Evolutionary conservation across 495 filamentous ascomycete species (phyloP), one percentile per base, ranked within the genome.

Genomic region (Mytilinidion resinicola): DNA sequence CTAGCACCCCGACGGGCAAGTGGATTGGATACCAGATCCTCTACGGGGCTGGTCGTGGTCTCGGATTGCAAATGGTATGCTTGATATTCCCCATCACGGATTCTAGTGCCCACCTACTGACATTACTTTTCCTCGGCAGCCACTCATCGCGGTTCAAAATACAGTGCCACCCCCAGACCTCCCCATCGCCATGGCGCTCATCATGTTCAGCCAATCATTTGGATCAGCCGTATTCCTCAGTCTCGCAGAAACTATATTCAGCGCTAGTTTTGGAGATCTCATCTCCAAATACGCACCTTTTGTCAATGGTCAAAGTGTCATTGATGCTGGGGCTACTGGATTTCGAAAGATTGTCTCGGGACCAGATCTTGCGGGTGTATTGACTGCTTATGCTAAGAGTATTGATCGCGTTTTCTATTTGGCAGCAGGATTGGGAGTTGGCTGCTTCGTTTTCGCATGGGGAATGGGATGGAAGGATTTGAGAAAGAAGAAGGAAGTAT

Each of bases 381-480:
- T 81, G 48, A 14, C 46, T 15, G 55, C 76, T 9, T 82, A 78
- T 57, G 63, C 73, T 1, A 70, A 71, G 30, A 70, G 69, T 43
- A 64, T 80, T 17, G 63, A 65, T 52, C 48, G 62, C 17, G 37
- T 69, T 55, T 62, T 62, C 53, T 62, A 62, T 43, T 21, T 62
- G 44, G 36, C 25, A 14, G 20, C 53, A 42, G 59, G 41, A 19
- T 15, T 62, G 44, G 54, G 33, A 20, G 59, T 17, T 9, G 42
- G 42, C 5, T 44, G 46, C 17, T 49, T 62, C 3, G 36, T 43
- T 9, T 57, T 46, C 37, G 11, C 25, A 8, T 59, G 48, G 41
- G 53, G 47, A 12, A 41, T 55, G 47, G 60, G 55, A 1, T 63
- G 56, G 56, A 49, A 52, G 10, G 48, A 57, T 39, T 56, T 62